Percentiles rank a stretch among this genome's conserved stretches.
These are phyloP conservation scores for Ceratobasidium sp. DNA, from an alignment of 1,284 basidiomycete species.

Conservation along the genomic window DNA sequence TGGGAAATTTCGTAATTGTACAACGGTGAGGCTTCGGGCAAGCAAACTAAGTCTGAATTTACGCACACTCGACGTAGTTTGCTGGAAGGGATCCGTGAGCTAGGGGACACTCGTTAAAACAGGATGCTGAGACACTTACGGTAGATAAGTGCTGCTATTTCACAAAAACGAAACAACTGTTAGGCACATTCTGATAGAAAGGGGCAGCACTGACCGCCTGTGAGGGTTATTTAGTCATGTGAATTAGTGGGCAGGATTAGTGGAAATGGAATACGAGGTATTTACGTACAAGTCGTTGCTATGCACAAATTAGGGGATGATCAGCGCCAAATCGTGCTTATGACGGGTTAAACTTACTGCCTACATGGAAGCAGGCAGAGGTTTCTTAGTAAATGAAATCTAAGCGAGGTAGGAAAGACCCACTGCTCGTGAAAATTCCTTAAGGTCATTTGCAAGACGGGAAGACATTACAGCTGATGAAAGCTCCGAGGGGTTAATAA, in stretches of 20 bases:
- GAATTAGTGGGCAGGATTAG: background rate
- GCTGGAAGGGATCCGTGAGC: background rate
- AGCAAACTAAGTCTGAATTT: background rate
- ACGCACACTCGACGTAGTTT: background rate
- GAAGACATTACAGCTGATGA: background rate
- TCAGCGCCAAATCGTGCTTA: background rate
- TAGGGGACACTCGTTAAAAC: background rate
- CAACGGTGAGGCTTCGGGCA: background rate
- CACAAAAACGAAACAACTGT: background rate
- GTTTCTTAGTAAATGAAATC: background rate
- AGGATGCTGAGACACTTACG: no score
- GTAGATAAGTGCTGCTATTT: constrained; percentile 1
- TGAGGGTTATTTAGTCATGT: no score
- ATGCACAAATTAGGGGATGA: background rate
- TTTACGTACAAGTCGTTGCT: constrained; percentile 20
- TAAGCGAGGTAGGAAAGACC: background rate
- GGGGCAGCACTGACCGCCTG: background rate
- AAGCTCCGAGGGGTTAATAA: background rate
- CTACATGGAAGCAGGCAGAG: background rate
- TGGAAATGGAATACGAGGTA: background rate
- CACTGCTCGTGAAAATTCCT: background rate
- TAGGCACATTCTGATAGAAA: no score
- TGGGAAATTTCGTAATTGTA: background rate
- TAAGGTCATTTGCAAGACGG: background rate
- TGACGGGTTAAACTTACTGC: background rate